Conservation (phyloP, 768 basidiomycete genomes). For the Sutorius australiensis region DNA sequence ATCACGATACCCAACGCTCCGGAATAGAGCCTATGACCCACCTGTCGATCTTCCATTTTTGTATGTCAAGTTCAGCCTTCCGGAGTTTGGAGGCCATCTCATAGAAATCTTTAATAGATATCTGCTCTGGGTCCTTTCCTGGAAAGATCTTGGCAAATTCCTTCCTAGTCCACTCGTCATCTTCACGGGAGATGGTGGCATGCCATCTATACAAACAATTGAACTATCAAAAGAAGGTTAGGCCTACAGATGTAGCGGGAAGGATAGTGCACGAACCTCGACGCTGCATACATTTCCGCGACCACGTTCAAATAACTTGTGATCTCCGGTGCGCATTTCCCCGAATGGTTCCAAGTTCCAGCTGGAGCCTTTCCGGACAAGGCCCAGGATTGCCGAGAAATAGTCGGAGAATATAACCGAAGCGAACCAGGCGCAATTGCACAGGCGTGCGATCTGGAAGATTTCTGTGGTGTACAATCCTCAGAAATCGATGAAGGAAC, state of each 20-base stretch:
- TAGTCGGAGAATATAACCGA: constrained; percentile 79
- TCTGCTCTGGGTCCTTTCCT: constrained; percentile 45
- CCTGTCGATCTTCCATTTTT: constrained; percentile 67
- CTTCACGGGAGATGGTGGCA: constrained; percentile 67
- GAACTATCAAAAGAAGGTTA: constrained; percentile 46
- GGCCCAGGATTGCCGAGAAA: constrained; percentile 75
- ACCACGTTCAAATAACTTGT: constrained; percentile 70
- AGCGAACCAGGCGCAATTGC: constrained; percentile 81
- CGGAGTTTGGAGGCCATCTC: constrained; percentile 38
- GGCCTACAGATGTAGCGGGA: background rate
- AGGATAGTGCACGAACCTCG: constrained; percentile 45
- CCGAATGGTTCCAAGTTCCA: constrained; percentile 79
- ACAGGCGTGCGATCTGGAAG: constrained; percentile 74
- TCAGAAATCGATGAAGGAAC: background rate
- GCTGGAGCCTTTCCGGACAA: constrained; percentile 66
- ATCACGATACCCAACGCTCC: background rate
- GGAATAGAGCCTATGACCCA: constrained; percentile 25
- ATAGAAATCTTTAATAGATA: constrained; percentile 52
- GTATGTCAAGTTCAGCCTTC: constrained; percentile 40
- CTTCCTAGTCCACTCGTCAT: constrained; percentile 65
- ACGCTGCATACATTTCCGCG: constrained; percentile 80
- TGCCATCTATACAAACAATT: constrained; percentile 87
- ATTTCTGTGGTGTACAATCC: constrained; percentile 45
- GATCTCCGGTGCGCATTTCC: constrained; percentile 62
- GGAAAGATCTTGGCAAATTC: constrained; percentile 53